Base-by-base conservation (phyloP, 768 basidiomycete species). In the Termitomyces sp. region DNA sequence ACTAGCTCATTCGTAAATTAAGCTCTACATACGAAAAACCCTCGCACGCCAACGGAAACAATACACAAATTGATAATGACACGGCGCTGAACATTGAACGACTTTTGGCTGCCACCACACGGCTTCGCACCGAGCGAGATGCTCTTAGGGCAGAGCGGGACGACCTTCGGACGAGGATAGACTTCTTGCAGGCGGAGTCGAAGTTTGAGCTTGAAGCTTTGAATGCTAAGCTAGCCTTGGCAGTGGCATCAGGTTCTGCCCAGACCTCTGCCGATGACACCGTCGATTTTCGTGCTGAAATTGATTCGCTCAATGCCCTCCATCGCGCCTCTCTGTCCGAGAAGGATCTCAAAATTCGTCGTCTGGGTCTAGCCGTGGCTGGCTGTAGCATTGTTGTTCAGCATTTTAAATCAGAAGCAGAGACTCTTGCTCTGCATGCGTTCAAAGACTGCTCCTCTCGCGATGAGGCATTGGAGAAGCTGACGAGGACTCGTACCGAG, bases 131-230 rank as follows among this genome's bases (percentile, higher is more conserved):
- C 5, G 88, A 92, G 63, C 79, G 89, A 6, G 86, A 91, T 61
- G 73, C 70, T 48, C 77, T 90, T 26, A 1, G 4, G 22, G 32
- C 69, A 4, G 88, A 92, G 63, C 79, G 89, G 5, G 86, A 91
- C 60, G 74, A 70, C 46, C 76, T 90, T 27, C 79, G 79, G 51
- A 79, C 85, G 6, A 80, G 87, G 54, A 70, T 92, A 14, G 79
- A 88, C 49, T 93, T 91, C 69, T 72, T 87, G 54, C 80, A 88
- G 61, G 75, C 78, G 3, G 90, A 93, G 71, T 82, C 83, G 26
- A 81, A 75, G 61, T 87, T 89, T 64, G 74, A 83, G 2, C 78
- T 84, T 16, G 81, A 89, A 58, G 80, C 84, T 0, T 69, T 87
- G 48, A 79, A 86, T 64, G 73, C 76, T 34, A 81, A 80, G 57